Base-by-base conservation (phyloP, 176 grass and related monocot species). In the Eragrostis nindensis region DNA sequence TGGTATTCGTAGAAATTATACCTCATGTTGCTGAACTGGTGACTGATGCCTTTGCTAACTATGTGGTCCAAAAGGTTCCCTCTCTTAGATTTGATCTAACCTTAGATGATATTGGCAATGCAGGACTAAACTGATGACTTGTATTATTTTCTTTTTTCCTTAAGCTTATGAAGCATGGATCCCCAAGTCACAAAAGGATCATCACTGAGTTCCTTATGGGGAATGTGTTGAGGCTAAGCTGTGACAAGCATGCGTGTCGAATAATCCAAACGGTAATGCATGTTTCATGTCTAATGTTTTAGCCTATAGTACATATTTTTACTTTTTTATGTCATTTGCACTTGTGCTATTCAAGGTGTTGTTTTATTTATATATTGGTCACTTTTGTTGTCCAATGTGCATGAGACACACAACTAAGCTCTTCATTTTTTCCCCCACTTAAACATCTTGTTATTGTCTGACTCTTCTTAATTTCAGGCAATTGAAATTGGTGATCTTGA, bases 11-110 rank as follows among this genome's bases (percentile, higher is more conserved):
- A 45, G 80, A 83, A 57, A 79, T 88, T 21, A 13, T 73, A 14
- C 32, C 74, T 66, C 59, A 70, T 48, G 56, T 70, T 79, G 46
- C 55, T 40, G 26, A 67, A 12, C 24, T 88, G 56, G 71, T 80
- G 55, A 74, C 47, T 40, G 68, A 83, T 25, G 86, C 73, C 29
- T 88, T 88, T 74, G 86, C 74, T 21, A 88, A 88, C 73, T 83
- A 83, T 83, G 86, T 83, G 18, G 50, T 54, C 50, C 50, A 54
- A 21, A 54, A 54, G 50, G 50, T 54, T 21, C 5, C 50, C 17
- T 54, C 3, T 54, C 4, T 54, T 7, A 21, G 50, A 54, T 54
- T 54, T 54, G 3, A 54, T 5, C 50, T 54, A 4, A 1, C 15
- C 5, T 7, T 16, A 17, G 45, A 52, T 17, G 49, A 52, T 6